Evolutionary conservation across 305 asterid genomes (phyloP).

Genomic region (Rubia tinctorum): DNA sequence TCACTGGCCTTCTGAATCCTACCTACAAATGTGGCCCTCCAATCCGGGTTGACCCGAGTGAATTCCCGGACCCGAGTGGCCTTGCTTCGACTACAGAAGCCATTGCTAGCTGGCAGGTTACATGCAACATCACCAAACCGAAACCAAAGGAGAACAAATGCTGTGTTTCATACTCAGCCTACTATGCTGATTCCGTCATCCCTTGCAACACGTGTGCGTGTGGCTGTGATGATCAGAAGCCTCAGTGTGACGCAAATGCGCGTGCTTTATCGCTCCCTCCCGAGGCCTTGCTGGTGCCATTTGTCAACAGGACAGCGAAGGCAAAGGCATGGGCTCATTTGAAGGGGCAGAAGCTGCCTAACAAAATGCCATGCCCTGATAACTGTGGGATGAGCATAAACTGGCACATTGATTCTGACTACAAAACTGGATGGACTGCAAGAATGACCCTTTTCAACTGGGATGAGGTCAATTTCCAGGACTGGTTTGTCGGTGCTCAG

Average conservation of each 20-base stretch:
- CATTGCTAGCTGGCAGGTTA: constrained; percentile 72
- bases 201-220: constrained; percentile 91
- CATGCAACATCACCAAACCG: constrained; percentile 69
- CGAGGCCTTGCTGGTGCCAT: constrained; percentile 72
- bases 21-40: constrained; percentile 74
- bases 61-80: constrained; percentile 72
- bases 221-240: constrained; percentile 50
- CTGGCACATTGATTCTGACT: constrained; percentile 87
- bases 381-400: constrained; percentile 87
- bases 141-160: constrained; percentile 52
- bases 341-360: constrained; percentile 37
- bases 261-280: constrained; percentile 55
- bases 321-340: constrained; percentile 58
- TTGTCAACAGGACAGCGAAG: constrained; percentile 46
- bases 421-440: constrained; percentile 80
- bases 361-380: constrained; percentile 72
- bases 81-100: constrained; percentile 41
- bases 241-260: constrained; percentile 39
- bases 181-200: constrained; percentile 55
- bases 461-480: constrained; percentile 45
- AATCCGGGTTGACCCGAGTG: constrained; percentile 54
- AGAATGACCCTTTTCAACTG: constrained; percentile 83
- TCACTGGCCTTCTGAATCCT: constrained; percentile 60
- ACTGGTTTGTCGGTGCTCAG: constrained; percentile 74
- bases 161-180: constrained; percentile 87